These are phyloP conservation scores for Haplosporangium gracile DNA, from an alignment of 192 early-diverging fungal genomes.

Conservation along the genomic window DNA sequence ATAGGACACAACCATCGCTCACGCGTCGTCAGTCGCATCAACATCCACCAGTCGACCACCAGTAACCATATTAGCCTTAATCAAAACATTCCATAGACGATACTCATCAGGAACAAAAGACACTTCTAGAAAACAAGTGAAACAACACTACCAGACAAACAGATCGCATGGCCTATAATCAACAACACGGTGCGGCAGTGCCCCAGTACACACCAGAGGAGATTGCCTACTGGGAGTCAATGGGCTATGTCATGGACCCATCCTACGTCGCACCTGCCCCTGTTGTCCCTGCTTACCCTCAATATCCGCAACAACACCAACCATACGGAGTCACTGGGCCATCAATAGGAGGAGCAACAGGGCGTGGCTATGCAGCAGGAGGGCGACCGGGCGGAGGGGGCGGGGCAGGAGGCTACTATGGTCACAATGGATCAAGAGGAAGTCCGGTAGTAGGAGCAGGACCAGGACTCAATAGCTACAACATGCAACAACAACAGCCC, in stretches of 20 bases:
- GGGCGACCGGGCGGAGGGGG: neutral
- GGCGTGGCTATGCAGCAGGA: neutral
- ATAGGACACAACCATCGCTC: no score
- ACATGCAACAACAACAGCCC: neutral
- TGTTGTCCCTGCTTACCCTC: constrained; percentile 9
- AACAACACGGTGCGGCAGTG: constrained; percentile 6
- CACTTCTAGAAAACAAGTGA: no score
- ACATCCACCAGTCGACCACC: no score
- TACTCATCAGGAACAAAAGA: no score
- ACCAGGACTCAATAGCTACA: neutral
- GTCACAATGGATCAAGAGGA: neutral
- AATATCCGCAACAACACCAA: constrained; percentile 30
- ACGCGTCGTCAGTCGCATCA: no score
- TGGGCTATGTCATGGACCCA: constrained; percentile 44
- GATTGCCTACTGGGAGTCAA: constrained; percentile 54
- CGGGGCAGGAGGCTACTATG: constrained; percentile 9
- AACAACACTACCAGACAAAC: neutral
- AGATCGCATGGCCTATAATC: constrained; percentile 23
- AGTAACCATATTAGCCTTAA: no score
- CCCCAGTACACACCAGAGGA: constrained; percentile 42
- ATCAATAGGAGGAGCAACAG: constrained; percentile 26
- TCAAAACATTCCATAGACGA: no score
- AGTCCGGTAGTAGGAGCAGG: neutral
- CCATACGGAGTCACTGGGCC: neutral
- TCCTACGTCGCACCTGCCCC: constrained; percentile 11